Conservation (phyloP, 208 protist genomes). For the Leishmania tarentolae region DNA sequence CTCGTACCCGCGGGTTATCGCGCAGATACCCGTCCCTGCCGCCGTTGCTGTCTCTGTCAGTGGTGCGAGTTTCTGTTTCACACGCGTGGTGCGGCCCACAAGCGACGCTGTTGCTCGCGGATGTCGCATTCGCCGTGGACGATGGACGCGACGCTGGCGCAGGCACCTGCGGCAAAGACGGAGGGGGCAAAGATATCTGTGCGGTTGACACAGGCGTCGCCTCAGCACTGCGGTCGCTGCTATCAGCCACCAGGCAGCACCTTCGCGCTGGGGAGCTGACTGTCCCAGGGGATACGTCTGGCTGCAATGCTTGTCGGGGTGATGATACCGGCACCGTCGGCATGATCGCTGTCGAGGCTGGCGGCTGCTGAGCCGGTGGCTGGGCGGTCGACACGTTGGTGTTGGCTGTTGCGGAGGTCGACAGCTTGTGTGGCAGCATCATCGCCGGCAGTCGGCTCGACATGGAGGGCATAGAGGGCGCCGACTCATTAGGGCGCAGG, state of each 20-base stretch:
- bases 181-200: conserved; percentile 1
- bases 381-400: neutral
- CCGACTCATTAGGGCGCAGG: neutral
- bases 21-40: conserved; percentile 13
- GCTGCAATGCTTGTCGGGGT: conserved; percentile 20
- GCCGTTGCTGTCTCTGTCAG: conserved; percentile 7
- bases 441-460: conserved; percentile 19
- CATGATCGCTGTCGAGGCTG: conserved; percentile 8
- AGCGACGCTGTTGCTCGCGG: neutral
- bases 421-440: conserved; percentile 21
- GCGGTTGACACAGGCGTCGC: neutral
- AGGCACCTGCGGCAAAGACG: neutral
- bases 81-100: neutral
- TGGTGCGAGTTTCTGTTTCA: neutral
- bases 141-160: conserved; percentile 3
- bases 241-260: conserved; percentile 14
- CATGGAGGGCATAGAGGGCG: conserved; percentile 2
- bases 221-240: conserved; percentile 2
- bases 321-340: conserved; percentile 20
- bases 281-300: conserved; percentile 10
- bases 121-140: neutral
- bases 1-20: conserved; percentile 30
- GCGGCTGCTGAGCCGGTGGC: neutral
- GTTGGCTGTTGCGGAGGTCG: conserved; percentile 4
- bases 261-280: conserved; percentile 28